phyloP scores from a whole-genome alignment of 176 grass and related monocot species.

The Oryza meyeriana region DNA sequence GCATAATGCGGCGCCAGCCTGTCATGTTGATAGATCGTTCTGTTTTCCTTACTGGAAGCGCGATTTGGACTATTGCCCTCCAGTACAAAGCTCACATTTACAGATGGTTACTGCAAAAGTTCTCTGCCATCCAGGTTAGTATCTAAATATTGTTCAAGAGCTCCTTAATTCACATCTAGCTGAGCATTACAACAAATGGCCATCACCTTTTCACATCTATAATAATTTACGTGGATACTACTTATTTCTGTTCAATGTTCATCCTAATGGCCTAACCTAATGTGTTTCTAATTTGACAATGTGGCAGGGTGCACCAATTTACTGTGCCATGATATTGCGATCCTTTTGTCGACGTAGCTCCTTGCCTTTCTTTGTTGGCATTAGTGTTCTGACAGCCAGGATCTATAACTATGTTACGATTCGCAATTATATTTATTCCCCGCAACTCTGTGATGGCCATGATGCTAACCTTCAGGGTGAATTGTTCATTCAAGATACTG shows the following conservation, averaged over 20 bases:
- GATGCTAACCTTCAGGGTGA: slow-evolving; percentile 3
- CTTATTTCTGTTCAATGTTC: not conserved
- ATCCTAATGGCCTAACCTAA: not conserved
- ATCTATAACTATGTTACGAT: not conserved
- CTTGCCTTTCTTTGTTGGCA: slow-evolving; percentile 43
- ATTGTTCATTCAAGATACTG: not conserved
- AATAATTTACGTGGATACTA: not conserved
- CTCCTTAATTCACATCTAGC: not conserved
- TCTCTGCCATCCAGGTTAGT: slow-evolving; percentile 33
- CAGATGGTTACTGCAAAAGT: slow-evolving; percentile 35
- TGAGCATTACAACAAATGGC: not conserved
- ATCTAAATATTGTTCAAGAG: not conserved
- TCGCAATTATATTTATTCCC: not conserved
- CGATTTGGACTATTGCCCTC: slow-evolving; percentile 13
- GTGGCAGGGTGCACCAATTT: slow-evolving; percentile 30
- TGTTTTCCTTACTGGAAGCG: slow-evolving; percentile 23
- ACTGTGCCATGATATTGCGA: not conserved
- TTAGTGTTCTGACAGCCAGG: slow-evolving; percentile 37
- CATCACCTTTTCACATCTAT: not conserved
- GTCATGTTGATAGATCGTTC: slow-evolving; percentile 14
- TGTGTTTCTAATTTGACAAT: not conserved
- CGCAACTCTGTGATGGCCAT: not conserved
- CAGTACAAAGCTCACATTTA: slow-evolving; percentile 33
- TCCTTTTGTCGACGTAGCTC: slow-evolving; percentile 13
- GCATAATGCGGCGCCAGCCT: slow-evolving; percentile 14